These are phyloP conservation scores for Dendrobium chrysotoxum DNA, from an alignment of 106 monocot genomes.

Conservation along the genomic window DNA sequence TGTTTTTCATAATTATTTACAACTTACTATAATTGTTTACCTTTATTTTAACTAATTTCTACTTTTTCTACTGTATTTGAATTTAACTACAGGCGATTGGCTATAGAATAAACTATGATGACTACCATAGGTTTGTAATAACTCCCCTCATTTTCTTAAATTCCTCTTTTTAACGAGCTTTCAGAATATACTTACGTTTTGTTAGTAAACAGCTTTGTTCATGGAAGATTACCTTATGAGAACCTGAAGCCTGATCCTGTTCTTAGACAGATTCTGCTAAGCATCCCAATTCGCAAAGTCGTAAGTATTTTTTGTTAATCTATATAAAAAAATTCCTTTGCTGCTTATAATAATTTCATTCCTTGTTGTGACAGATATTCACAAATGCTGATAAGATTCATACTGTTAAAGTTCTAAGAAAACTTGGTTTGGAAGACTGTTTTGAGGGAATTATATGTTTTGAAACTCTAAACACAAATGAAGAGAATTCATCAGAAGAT, in stretches of 20 bases:
- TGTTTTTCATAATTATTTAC: not conserved
- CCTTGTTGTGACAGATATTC: slow-evolving; percentile 42
- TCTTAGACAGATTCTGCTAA: slow-evolving; percentile 56
- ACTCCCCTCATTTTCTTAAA: not conserved
- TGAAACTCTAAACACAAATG: slow-evolving; percentile 69
- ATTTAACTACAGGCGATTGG: slow-evolving; percentile 58
- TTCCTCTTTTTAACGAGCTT: not conserved
- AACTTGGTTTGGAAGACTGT: slow-evolving; percentile 75
- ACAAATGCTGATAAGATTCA: slow-evolving; percentile 71
- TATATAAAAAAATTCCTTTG: not conserved
- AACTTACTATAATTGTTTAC: not conserved
- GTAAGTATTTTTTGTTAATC: slow-evolving; percentile 25
- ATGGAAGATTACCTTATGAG: slow-evolving; percentile 81
- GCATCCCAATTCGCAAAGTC: slow-evolving; percentile 72
- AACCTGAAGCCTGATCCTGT: slow-evolving; percentile 58
- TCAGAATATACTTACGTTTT: not conserved
- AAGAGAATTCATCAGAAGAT: not conserved
- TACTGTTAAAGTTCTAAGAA: slow-evolving; percentile 44
- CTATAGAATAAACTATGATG: slow-evolving; percentile 79
- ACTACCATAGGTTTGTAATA: slow-evolving; percentile 59
- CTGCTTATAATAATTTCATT: not conserved
- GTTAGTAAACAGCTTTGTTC: slow-evolving; percentile 52
- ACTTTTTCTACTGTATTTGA: not conserved
- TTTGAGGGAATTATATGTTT: slow-evolving; percentile 91
- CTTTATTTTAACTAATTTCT: not conserved